These are phyloP conservation scores for Sclerotinia glacialis DNA, from an alignment of 2,329 filamentous ascomycete species.

Conservation along the genomic window DNA sequence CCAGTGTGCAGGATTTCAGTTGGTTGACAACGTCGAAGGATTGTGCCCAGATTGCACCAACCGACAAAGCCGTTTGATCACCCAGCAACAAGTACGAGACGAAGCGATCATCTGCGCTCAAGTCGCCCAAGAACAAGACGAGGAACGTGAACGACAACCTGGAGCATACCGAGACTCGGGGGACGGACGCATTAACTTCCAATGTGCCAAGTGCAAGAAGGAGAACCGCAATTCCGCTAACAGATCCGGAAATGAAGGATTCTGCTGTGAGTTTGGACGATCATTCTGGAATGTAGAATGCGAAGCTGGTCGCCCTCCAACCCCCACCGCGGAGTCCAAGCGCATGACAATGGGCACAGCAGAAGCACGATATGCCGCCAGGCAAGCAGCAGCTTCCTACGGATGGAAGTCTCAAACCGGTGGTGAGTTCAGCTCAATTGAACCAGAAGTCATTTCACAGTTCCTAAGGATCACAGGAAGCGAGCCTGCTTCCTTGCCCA, in stretches of 20 bases:
- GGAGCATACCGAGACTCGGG: background rate
- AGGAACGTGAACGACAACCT: conserved; percentile 4
- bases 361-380: conserved; percentile 2
- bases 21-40: background rate
- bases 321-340: background rate
- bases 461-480: conserved; percentile 18
- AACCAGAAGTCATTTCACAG: conserved; percentile 11
- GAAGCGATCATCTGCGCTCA: background rate
- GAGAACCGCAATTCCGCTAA: conserved; percentile 9
- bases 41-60: background rate
- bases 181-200: conserved; percentile 3
- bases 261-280: conserved; percentile 27
- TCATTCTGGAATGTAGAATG: conserved; percentile 17
- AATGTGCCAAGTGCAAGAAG: conserved; percentile 19
- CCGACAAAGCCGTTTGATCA: background rate
- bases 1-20: background rate
- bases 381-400: conserved; percentile 23
- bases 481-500: background rate
- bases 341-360: conserved; percentile 8
- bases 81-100: conserved; percentile 1
- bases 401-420: conserved; percentile 11
- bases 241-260: conserved; percentile 22
- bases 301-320: background rate
- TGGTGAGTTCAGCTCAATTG: background rate
- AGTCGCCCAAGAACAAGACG: conserved; percentile 9